Conservation (phyloP, 1,284 basidiomycete genomes). For the Cryptococcus sp. region DNA sequence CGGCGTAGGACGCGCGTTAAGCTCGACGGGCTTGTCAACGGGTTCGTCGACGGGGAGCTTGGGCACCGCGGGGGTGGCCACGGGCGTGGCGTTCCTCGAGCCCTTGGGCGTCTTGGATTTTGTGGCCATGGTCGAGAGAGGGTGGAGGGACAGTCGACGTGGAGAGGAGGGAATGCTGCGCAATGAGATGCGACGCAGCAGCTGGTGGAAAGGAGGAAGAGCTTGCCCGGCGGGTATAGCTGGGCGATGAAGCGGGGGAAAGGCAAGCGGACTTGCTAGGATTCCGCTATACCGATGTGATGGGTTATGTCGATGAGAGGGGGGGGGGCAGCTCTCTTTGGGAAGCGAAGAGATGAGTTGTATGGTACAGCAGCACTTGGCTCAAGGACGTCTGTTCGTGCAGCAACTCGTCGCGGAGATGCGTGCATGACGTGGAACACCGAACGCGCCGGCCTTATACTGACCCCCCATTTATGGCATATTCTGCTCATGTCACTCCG, state of each 20-base stretch:
- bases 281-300: no score
- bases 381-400: not conserved
- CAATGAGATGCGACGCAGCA: not conserved
- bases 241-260: not conserved
- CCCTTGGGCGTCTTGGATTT: constrained; percentile 6
- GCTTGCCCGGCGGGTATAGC: not conserved
- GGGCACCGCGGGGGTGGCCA: not conserved
- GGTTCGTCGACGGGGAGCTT: not conserved
- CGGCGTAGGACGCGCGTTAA: constrained; percentile 1
- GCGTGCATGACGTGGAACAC: not conserved
- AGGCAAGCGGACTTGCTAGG: not conserved
- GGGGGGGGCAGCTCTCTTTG: not conserved
- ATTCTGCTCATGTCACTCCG: no score
- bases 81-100: not conserved
- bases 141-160: not conserved
- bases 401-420: not conserved
- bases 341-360: not conserved
- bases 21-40: not conserved
- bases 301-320: not conserved
- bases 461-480: no score
- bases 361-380: no score
- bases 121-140: constrained; percentile 5
- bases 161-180: not conserved
- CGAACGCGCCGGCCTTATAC: no score
- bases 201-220: not conserved